Evolutionary conservation across 139 green algal genomes (phyloP).

Genomic region (Tetratostichococcus sp.): DNA sequence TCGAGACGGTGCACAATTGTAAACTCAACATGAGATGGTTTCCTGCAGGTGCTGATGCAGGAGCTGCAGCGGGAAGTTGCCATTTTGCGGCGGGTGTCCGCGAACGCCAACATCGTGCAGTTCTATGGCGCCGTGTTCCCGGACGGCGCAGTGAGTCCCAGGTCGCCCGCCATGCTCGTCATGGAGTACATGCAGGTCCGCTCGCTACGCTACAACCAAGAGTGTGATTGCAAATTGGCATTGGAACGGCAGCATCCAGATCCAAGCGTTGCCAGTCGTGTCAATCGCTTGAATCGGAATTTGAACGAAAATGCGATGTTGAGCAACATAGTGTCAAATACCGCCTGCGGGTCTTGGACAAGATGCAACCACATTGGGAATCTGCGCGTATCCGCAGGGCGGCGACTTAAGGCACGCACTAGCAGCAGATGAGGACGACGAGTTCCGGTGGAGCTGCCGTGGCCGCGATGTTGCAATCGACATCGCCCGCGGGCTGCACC

Average conservation of each 20-base stretch:
- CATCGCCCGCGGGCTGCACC: slow-evolving; percentile 8
- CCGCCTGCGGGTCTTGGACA: too few relatives aligned
- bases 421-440: neutral
- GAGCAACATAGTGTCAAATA: too few relatives aligned
- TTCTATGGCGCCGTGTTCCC: slow-evolving; percentile 2
- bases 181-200: neutral
- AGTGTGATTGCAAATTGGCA: neutral
- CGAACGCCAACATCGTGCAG: neutral
- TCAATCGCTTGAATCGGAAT: too few relatives aligned
- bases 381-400: neutral
- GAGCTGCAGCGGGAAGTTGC: neutral
- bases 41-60: neutral
- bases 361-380: too few relatives aligned
- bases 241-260: too few relatives aligned
- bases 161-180: neutral
- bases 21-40: too few relatives aligned
- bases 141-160: neutral
- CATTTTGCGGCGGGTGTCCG: neutral
- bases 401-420: slow-evolving; percentile 8
- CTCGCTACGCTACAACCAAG: too few relatives aligned
- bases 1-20: too few relatives aligned
- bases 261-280: too few relatives aligned
- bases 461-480: slow-evolving; percentile 10
- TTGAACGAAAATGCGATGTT: too few relatives aligned
- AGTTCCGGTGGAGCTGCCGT: neutral